Conservation (phyloP, 108 stramenopile genomes). For the Phaeodactylum tricornutum region DNA sequence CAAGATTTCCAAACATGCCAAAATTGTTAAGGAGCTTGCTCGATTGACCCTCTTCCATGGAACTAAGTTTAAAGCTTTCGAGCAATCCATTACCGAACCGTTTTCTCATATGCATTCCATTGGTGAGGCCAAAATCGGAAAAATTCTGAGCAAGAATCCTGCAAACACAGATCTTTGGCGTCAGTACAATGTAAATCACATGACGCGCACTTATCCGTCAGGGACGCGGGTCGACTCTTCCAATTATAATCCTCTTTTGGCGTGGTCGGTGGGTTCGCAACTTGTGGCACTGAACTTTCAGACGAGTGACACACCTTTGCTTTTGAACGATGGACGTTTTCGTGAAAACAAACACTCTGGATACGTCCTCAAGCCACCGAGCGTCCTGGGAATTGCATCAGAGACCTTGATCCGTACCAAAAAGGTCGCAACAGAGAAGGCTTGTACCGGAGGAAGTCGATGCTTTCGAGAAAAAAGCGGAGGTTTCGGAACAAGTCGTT, state of each 20-base stretch:
- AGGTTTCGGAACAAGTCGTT: too few relatives aligned
- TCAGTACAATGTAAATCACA: conserved; percentile 60
- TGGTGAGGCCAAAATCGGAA: conserved; percentile 50
- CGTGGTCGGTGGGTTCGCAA: conserved; percentile 84
- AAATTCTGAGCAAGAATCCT: conserved; percentile 32
- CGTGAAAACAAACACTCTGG: conserved; percentile 82
- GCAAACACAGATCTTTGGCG: conserved; percentile 40
- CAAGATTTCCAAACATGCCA: background rate
- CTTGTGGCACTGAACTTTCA: conserved; percentile 93
- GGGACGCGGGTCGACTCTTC: conserved; percentile 77
- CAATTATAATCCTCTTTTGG: conserved; percentile 85
- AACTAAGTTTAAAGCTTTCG: conserved; percentile 36
- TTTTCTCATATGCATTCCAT: conserved; percentile 65
- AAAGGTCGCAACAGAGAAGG: too few relatives aligned
- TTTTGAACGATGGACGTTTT: conserved; percentile 87
- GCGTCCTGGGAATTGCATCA: conserved; percentile 17
- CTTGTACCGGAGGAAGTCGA: too few relatives aligned
- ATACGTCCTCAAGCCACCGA: conserved; percentile 80
- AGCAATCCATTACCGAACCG: conserved; percentile 23
- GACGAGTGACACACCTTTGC: conserved; percentile 57
- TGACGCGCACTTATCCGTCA: conserved; percentile 84
- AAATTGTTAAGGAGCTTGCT: conserved; percentile 40
- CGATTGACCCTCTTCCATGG: conserved; percentile 62
- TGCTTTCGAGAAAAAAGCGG: too few relatives aligned
- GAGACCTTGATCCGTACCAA: too few relatives aligned